phyloP scores from a whole-genome alignment of 192 early-diverging fungal genomes.

The Coemansia sp. region DNA sequence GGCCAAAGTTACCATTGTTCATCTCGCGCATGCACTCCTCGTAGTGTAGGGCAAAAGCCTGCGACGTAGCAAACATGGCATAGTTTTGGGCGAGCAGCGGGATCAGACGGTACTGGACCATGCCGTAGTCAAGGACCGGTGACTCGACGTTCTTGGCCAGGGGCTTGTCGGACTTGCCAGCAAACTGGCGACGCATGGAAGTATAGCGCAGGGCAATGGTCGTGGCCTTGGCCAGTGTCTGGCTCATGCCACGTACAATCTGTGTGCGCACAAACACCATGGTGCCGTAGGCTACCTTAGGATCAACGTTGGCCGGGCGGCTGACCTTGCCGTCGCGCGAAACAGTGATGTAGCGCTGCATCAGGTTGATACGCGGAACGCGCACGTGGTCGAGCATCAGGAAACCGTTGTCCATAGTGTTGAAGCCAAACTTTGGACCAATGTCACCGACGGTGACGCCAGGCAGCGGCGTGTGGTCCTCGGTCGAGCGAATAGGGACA shows the following conservation, averaged over 20 bases:
- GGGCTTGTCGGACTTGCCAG: constrained; percentile 47
- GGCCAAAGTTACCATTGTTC: constrained; percentile 58
- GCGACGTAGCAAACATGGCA: constrained; percentile 67
- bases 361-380: constrained; percentile 73
- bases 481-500: constrained; percentile 76
- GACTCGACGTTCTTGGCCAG: constrained; percentile 52
- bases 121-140: constrained; percentile 72
- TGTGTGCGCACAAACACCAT: constrained; percentile 81
- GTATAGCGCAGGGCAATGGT: constrained; percentile 73
- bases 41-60: constrained; percentile 63
- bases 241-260: constrained; percentile 62
- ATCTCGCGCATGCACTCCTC: constrained; percentile 59
- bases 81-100: constrained; percentile 71
- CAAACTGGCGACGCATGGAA: constrained; percentile 69
- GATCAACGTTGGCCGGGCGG: constrained; percentile 66
- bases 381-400: constrained; percentile 78
- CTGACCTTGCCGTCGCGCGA: constrained; percentile 66
- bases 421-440: constrained; percentile 87
- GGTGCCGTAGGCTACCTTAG: constrained; percentile 80
- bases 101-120: constrained; percentile 74
- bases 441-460: constrained; percentile 84
- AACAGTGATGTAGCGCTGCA: constrained; percentile 73
- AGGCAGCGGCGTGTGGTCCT: constrained; percentile 67
- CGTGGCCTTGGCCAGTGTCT: constrained; percentile 62
- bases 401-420: constrained; percentile 83